These are phyloP conservation scores for Lactuca sativa DNA, from an alignment of 129 eudicot species.

Conservation along the genomic window DNA sequence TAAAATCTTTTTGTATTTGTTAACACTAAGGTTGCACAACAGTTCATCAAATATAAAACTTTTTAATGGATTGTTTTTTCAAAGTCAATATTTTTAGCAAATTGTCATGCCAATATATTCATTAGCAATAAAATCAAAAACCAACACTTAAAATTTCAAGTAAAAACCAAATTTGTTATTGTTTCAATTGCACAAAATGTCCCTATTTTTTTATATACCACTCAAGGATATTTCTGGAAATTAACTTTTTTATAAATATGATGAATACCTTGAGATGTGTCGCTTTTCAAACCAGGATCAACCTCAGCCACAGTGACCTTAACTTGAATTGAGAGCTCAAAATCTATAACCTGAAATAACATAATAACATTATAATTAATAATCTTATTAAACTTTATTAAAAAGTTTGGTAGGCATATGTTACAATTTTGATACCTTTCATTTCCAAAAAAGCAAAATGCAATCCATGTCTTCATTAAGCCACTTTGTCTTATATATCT, in stretches of 20 bases:
- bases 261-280: slow-evolving; percentile 74
- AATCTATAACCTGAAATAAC: slow-evolving; percentile 64
- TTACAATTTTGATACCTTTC: slow-evolving; percentile 38
- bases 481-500: slow-evolving; percentile 80
- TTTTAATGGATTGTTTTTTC: too few species aligned
- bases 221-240: too few species aligned
- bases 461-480: slow-evolving; percentile 99
- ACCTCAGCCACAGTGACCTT: slow-evolving; percentile 64
- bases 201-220: too few species aligned
- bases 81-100: too few species aligned
- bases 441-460: slow-evolving; percentile 86
- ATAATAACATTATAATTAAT: not conserved
- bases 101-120: not conserved
- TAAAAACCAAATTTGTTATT: too few species aligned
- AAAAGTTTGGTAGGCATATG: not conserved
- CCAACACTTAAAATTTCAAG: too few species aligned
- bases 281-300: slow-evolving; percentile 87
- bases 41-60: too few species aligned
- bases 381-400: not conserved
- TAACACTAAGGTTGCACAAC: too few species aligned
- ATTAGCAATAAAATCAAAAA: too few species aligned
- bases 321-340: slow-evolving; percentile 78
- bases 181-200: too few species aligned
- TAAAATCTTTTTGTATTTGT: too few species aligned
- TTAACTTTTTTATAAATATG: not conserved